phyloP scores from a whole-genome alignment of 768 basidiomycete species.

The Dendrothele bispora region DNA sequence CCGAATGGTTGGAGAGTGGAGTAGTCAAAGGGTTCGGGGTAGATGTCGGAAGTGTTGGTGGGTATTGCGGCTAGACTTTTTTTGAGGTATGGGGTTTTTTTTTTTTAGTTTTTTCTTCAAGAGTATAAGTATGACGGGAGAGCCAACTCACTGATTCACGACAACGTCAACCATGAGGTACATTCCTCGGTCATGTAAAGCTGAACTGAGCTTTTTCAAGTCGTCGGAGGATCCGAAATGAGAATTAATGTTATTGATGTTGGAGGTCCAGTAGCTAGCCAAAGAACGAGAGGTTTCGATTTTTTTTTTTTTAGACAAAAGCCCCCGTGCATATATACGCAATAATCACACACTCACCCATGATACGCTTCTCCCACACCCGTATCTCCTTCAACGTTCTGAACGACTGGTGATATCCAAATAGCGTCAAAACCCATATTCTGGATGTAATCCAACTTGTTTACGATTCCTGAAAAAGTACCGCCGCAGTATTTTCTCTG shows the following conservation, averaged over 20 bases:
- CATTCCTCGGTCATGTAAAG: constrained; percentile 64
- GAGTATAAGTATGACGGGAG: neutral
- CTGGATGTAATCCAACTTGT: constrained; percentile 76
- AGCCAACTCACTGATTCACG: constrained; percentile 71
- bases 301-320: constrained; percentile 4
- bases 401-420: constrained; percentile 73
- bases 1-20: constrained; percentile 28
- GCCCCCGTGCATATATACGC: neutral
- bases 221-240: constrained; percentile 75
- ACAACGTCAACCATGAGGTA: constrained; percentile 75
- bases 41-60: constrained; percentile 11
- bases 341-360: constrained; percentile 45
- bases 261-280: constrained; percentile 41
- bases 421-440: constrained; percentile 73
- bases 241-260: constrained; percentile 63
- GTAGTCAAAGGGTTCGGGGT: constrained; percentile 27
- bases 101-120: too few species aligned
- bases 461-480: constrained; percentile 60
- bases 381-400: constrained; percentile 59
- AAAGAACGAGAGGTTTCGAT: too few species aligned
- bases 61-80: constrained; percentile 18
- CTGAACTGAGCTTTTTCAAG: constrained; percentile 62
- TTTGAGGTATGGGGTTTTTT: neutral
- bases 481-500: constrained; percentile 68
- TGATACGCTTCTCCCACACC: constrained; percentile 74